Conservation (phyloP, 1,284 basidiomycete genomes). For the Ganoderma resinaceum region DNA sequence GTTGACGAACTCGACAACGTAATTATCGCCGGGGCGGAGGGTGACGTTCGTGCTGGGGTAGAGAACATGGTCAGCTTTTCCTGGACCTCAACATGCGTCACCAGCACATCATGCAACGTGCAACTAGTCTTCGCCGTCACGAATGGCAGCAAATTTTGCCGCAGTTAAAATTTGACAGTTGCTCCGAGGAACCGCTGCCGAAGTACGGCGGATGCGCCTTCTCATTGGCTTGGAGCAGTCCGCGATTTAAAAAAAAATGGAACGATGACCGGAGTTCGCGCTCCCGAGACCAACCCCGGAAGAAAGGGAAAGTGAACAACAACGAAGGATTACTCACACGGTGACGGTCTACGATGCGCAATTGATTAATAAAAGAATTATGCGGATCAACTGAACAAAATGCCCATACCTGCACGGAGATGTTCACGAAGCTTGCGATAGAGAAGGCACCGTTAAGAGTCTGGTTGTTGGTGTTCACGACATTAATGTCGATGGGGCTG, state of each 20-base stretch:
- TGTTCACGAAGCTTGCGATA: slow-evolving; percentile 43
- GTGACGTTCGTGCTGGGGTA: slow-evolving; percentile 46
- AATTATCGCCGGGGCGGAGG: slow-evolving; percentile 43
- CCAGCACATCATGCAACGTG: background rate
- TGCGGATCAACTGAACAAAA: background rate
- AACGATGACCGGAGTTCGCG: background rate
- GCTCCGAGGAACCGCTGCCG: background rate
- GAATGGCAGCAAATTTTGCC: background rate
- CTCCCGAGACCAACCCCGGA: background rate
- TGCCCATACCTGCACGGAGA: slow-evolving; percentile 38
- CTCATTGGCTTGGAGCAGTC: background rate
- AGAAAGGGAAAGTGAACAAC: background rate
- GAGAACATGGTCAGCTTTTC: background rate
- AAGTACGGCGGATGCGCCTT: background rate
- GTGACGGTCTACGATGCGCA: slow-evolving; percentile 29
- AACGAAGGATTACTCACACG: slow-evolving; percentile 28
- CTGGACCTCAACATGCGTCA: background rate
- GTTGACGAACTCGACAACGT: slow-evolving; percentile 53
- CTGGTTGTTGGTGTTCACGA: slow-evolving; percentile 43
- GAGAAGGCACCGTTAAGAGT: slow-evolving; percentile 47
- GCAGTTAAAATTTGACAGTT: background rate
- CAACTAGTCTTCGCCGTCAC: background rate
- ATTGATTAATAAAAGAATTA: background rate
- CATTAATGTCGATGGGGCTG: slow-evolving; percentile 42
- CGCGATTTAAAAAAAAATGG: background rate